These are phyloP conservation scores for Ceratocystiopsis brevicomis DNA, from an alignment of 2,329 filamentous ascomycete species.

Conservation along the genomic window DNA sequence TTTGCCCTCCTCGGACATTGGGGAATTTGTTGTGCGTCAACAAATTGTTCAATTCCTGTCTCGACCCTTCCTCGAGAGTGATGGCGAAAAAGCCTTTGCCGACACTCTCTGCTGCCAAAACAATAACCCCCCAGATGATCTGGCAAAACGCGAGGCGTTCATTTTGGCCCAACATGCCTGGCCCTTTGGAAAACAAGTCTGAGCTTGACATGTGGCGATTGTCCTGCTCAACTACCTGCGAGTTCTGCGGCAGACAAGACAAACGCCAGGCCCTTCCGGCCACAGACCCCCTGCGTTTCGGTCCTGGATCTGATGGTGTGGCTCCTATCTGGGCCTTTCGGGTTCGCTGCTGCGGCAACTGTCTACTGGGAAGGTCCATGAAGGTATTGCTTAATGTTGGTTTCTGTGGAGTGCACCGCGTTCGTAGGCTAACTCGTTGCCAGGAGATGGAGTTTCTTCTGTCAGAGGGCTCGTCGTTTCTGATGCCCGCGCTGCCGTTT, in stretches of 20 bases:
- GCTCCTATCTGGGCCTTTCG: slow-evolving; percentile 54
- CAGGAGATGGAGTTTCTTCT: slow-evolving; percentile 57
- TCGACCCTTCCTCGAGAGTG: slow-evolving; percentile 26
- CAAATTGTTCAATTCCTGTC: slow-evolving; percentile 43
- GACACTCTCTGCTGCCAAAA: slow-evolving; percentile 10
- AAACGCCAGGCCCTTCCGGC: slow-evolving; percentile 10
- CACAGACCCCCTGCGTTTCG: slow-evolving; percentile 33
- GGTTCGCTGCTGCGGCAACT: slow-evolving; percentile 45
- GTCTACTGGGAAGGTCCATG: slow-evolving; percentile 38
- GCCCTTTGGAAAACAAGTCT: slow-evolving; percentile 42
- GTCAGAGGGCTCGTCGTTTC: slow-evolving; percentile 34
- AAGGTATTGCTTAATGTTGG: slow-evolving; percentile 35
- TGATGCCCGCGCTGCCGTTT: slow-evolving; percentile 52
- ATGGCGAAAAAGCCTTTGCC: slow-evolving; percentile 4
- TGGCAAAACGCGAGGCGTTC: slow-evolving; percentile 51
- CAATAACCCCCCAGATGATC: slow-evolving; percentile 41
- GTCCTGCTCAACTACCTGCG: slow-evolving; percentile 41
- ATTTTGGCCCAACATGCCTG: slow-evolving; percentile 48
- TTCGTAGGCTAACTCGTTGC: neutral
- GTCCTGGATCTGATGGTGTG: slow-evolving; percentile 42
- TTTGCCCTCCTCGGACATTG: slow-evolving; percentile 42
- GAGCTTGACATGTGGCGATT: slow-evolving; percentile 66
- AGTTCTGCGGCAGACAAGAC: slow-evolving; percentile 39
- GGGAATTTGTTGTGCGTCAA: slow-evolving; percentile 48
- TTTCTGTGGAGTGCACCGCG: neutral